A percentile compares a stretch with the other conserved stretches of the same genome.
Conservation (phyloP, 306 rosid species). For the barrel medic (Medicago truncatula) region DNA sequence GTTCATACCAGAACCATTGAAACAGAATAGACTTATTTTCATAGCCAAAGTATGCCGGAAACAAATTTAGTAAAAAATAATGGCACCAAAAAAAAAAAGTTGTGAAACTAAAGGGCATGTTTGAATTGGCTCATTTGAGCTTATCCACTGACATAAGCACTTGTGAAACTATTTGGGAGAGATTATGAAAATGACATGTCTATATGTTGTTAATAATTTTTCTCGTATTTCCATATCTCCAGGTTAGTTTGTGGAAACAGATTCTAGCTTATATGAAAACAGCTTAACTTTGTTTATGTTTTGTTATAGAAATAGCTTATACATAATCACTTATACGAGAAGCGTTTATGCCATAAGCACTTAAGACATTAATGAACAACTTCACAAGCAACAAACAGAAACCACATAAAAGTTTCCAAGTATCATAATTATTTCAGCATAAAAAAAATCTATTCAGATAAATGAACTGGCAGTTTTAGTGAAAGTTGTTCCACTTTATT, state of each 20-base stretch:
- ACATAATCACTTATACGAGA: background rate
- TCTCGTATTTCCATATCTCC: background rate
- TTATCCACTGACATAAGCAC: background rate
- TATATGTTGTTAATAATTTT: background rate
- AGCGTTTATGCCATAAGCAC: background rate
- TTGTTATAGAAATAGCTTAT: background rate
- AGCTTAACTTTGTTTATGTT: background rate
- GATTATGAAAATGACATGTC: background rate
- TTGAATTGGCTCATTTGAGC: background rate
- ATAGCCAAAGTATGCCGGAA: constrained; percentile 11
- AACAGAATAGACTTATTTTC: background rate
- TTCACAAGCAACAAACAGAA: constrained; percentile 19
- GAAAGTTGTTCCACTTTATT: too few species aligned
- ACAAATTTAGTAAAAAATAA: background rate
- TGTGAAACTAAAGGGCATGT: background rate
- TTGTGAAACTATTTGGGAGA: background rate
- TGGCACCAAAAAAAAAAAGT: background rate
- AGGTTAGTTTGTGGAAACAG: too few species aligned
- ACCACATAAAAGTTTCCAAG: constrained; percentile 1
- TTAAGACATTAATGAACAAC: background rate
- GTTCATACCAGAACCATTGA: background rate
- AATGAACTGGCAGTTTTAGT: too few species aligned
- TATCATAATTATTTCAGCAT: background rate
- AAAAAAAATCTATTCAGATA: background rate
- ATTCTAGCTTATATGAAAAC: background rate